Conservation (phyloP, 2,329 filamentous ascomycete species). For the Fusarium tanahbumbuense region DNA sequence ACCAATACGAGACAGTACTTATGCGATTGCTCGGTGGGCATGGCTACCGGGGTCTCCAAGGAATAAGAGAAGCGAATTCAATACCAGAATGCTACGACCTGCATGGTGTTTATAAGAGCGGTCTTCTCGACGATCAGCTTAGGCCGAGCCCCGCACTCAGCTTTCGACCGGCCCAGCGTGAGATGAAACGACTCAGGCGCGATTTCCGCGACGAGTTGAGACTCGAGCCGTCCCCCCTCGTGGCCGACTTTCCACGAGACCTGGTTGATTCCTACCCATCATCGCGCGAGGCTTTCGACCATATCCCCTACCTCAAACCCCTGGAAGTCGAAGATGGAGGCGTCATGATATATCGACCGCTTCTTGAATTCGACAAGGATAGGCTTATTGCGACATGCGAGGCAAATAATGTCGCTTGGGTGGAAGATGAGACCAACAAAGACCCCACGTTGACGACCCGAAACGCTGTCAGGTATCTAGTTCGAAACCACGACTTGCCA, state of each 20-base stretch:
- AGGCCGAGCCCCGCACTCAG: conserved; percentile 52
- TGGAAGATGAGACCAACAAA: conserved; percentile 85
- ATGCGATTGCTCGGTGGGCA: conserved; percentile 79
- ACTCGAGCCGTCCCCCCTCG: conserved; percentile 35
- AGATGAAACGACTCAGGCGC: conserved; percentile 47
- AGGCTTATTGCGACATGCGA: conserved; percentile 80
- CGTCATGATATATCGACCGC: conserved; percentile 73
- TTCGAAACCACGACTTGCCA: conserved; percentile 70
- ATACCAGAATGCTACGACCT: conserved; percentile 89
- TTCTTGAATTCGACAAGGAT: conserved; percentile 77
- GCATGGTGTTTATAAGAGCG: conserved; percentile 76
- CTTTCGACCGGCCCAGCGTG: conserved; percentile 49
- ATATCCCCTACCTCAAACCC: conserved; percentile 51
- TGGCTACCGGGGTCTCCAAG: conserved; percentile 75
- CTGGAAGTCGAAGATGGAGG: conserved; percentile 71
- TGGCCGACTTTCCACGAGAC: conserved; percentile 26
- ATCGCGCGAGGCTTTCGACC: conserved; percentile 28
- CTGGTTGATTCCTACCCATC: conserved; percentile 47
- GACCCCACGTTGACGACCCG: conserved; percentile 81
- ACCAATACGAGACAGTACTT: conserved; percentile 90
- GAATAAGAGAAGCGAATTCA: conserved; percentile 71
- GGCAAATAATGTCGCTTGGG: conserved; percentile 75
- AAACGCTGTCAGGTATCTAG: conserved; percentile 81
- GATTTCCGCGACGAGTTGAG: conserved; percentile 46
- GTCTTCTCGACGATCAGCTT: conserved; percentile 62